phyloP scores from a whole-genome alignment of 2,329 filamentous ascomycete species.

The Cladosporium sp. region DNA sequence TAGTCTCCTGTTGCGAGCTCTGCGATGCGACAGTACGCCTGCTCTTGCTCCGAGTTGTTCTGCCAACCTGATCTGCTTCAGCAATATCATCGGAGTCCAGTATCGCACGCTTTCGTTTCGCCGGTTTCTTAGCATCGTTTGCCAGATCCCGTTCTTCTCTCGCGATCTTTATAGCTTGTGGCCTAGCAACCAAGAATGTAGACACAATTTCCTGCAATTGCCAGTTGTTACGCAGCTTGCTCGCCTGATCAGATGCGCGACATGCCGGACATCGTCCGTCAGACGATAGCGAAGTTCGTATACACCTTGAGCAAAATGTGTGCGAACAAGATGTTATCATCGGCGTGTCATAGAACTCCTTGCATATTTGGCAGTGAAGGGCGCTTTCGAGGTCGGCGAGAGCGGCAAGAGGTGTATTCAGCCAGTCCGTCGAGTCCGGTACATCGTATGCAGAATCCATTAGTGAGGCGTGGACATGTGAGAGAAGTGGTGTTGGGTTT shows the following conservation, averaged over 20 bases:
- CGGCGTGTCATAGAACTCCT: constrained; percentile 91
- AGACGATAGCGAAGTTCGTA: constrained; percentile 74
- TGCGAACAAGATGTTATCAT: constrained; percentile 94
- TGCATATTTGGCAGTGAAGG: constrained; percentile 93
- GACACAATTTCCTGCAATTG: constrained; percentile 80
- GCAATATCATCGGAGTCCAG: constrained; percentile 30
- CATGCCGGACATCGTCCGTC: constrained; percentile 89
- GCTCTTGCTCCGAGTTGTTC: constrained; percentile 37
- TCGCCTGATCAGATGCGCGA: constrained; percentile 71
- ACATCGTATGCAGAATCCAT: constrained; percentile 39
- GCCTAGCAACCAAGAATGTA: constrained; percentile 65
- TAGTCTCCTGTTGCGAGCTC: constrained; percentile 25
- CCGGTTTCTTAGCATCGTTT: constrained; percentile 19
- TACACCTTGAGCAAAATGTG: constrained; percentile 95
- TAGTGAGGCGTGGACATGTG: background rate
- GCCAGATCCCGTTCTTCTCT: constrained; percentile 25
- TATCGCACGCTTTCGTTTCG: constrained; percentile 52
- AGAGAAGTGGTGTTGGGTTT: background rate
- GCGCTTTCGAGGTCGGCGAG: constrained; percentile 74
- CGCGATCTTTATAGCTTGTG: constrained; percentile 62
- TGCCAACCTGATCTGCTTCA: constrained; percentile 19
- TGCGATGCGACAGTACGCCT: constrained; percentile 29
- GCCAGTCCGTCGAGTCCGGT: constrained; percentile 81
- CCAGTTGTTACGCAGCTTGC: constrained; percentile 80
- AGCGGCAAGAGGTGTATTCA: constrained; percentile 61